A percentile compares a stretch with the other conserved stretches of the same genome.
Conservation (phyloP, 129 eudicot genomes). For the Lactuca saligna region DNA sequence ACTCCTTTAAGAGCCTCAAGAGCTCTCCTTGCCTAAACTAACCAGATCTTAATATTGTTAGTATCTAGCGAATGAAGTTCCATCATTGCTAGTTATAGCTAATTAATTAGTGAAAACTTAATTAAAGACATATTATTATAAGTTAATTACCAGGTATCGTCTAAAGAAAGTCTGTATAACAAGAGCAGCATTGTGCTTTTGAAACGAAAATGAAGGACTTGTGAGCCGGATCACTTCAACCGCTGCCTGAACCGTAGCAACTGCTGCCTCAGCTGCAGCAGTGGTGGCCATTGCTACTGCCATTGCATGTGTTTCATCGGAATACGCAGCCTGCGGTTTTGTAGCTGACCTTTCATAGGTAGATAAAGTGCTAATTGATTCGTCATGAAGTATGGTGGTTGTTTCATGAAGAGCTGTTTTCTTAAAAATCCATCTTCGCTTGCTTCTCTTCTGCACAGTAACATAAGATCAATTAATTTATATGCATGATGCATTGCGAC, state of each 20-base stretch:
- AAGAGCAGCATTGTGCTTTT: conserved; percentile 49
- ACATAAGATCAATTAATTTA: not conserved
- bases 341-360: conserved; percentile 15
- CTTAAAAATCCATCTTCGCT: conserved; percentile 54
- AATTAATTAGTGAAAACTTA: too few species aligned
- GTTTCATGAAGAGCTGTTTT: conserved; percentile 40
- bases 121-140: too few species aligned
- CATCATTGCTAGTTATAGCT: too few species aligned
- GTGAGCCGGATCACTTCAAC: conserved; percentile 16
- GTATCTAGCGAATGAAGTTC: conserved; percentile 55
- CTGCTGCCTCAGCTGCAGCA: too few species aligned
- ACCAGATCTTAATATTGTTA: conserved; percentile 28
- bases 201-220: conserved; percentile 17
- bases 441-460: conserved; percentile 45
- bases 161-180: conserved; percentile 62
- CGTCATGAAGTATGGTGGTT: conserved; percentile 52
- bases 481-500: not conserved
- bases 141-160: conserved; percentile 45
- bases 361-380: conserved; percentile 15
- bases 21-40: conserved; percentile 67
- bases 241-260: not conserved
- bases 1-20: conserved; percentile 63
- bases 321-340: not conserved
- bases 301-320: too few species aligned
- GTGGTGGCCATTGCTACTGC: too few species aligned